Base-by-base conservation (phyloP, 2,329 filamentous ascomycete species). In the Clarireedia hainanense region DNA sequence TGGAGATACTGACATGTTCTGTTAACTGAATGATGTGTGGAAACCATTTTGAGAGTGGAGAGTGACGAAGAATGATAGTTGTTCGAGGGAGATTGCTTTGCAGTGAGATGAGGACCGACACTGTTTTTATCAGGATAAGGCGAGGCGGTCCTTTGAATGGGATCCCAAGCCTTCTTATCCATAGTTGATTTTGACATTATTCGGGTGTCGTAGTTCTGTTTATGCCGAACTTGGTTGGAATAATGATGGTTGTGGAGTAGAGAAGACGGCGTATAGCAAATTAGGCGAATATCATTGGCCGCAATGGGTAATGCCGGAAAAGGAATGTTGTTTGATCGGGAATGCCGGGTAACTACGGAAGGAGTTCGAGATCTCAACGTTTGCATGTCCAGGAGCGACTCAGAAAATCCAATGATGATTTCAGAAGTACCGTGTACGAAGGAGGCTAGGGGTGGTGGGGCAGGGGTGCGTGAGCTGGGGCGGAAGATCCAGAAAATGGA, bases 1-100 rank as follows among this genome's bases (percentile, higher is more conserved):
- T 72, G 1, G 76, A 75, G 4, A 83, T 52, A 55, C 57, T 57
- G 14, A 76, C 3, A 84, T 72, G 15, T 76, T 72, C 69, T 81
- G 73, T 50, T 80, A 91, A 88, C 58, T 14, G 40, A 51, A 17
- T 40, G 30, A 39, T 57, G 30, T 26, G 23, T 46, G 20, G 58
- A 48, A 40, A 55, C 47, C 56, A 59, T 57, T 55, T 51, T 68
- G 60, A 62, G 58, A 53, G 67, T 63, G 52, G 61, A 64, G 49
- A 64, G 62, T 37, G 64, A 67, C 50, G 65, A 65, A 56, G 56
- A 63, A 57, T 64, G 57, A 52, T 52, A 63, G 39, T 62, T 62
- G 45, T 53, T 60, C 55, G 60, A 61, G 61, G 55, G 58, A 59
- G 51, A 60, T 36, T 46, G 64, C 54, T 50, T 65, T 58, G 55